Evolutionary conservation across 805 yeast species (phyloP).

Genomic region (Candida namnaoensis): DNA sequence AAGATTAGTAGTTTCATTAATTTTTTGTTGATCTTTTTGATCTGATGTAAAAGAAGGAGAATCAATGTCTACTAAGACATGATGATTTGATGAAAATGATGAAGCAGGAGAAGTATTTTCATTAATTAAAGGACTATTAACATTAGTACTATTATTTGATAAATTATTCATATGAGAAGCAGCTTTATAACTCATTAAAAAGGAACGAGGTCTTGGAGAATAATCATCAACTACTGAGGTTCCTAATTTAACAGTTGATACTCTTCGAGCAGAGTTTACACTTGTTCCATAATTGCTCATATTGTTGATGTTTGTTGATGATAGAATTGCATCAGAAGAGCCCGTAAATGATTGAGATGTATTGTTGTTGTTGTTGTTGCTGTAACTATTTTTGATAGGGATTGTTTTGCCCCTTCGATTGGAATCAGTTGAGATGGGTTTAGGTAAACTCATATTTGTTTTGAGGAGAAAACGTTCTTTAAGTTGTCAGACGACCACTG

Average conservation of each 20-base stretch:
- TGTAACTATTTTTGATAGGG: neutral
- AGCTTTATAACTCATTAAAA: neutral
- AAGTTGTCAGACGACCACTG: no score
- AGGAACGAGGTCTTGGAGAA: conserved; percentile 1
- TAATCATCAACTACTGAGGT: conserved; percentile 3
- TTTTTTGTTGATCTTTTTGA: conserved; percentile 5
- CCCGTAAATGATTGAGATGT: no score
- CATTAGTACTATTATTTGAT: neutral
- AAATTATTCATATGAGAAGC: no score
- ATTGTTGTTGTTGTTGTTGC: neutral
- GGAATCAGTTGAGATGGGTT: neutral
- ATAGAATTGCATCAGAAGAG: neutral
- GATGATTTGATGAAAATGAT: neutral
- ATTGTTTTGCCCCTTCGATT: neutral
- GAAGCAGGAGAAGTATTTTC: neutral
- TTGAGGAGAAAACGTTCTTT: no score
- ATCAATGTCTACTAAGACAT: conserved; percentile 9
- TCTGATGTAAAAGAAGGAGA: conserved; percentile 10
- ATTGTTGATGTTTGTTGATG: conserved; percentile 2
- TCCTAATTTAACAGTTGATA: conserved; percentile 10
- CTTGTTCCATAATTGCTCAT: no score
- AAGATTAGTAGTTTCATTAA: conserved; percentile 2
- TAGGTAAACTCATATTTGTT: neutral
- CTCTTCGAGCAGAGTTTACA: conserved; percentile 2
- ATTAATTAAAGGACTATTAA: neutral